Percentiles rank a stretch among this genome's conserved stretches.
Conservation (phyloP, 495 filamentous ascomycete genomes). For the Tuber brumale region DNA sequence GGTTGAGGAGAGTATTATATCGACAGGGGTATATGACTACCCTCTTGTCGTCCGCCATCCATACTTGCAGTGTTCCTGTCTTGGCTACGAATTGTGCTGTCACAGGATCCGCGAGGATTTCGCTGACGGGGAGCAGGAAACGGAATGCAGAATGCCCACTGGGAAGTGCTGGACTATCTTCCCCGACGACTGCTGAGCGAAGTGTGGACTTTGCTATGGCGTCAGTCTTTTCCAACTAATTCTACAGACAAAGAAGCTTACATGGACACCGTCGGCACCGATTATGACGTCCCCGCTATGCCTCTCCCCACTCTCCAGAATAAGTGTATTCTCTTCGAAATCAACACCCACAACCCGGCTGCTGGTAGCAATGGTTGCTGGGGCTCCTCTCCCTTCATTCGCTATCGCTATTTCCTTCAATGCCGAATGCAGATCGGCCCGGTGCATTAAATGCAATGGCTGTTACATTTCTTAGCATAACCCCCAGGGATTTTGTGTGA, state of each 20-base stretch:
- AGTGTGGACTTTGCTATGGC: conserved; percentile 37
- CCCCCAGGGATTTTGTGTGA: neutral
- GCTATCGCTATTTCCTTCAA: conserved; percentile 46
- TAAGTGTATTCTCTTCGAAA: conserved; percentile 45
- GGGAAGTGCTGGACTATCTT: conserved; percentile 36
- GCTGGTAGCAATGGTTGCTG: conserved; percentile 46
- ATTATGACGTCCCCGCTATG: conserved; percentile 45
- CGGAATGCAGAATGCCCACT: conserved; percentile 56
- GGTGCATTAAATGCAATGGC: conserved; percentile 52
- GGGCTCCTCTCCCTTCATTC: conserved; percentile 44
- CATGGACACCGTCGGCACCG: conserved; percentile 47
- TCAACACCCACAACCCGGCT: conserved; percentile 48
- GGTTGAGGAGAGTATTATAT: conserved; percentile 53
- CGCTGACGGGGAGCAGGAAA: conserved; percentile 50
- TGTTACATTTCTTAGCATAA: conserved; percentile 43
- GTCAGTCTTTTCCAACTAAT: neutral
- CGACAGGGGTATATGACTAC: conserved; percentile 56
- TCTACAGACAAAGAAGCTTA: conserved; percentile 6
- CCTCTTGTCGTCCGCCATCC: conserved; percentile 48
- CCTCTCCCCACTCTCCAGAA: conserved; percentile 44
- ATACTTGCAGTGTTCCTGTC: conserved; percentile 48
- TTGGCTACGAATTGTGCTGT: conserved; percentile 42
- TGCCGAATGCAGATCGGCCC: conserved; percentile 49
- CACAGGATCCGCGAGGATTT: conserved; percentile 48
- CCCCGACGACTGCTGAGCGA: conserved; percentile 22